These are phyloP conservation scores for Juncus effusus DNA, from an alignment of 176 grass and related monocot species.

Conservation along the genomic window DNA sequence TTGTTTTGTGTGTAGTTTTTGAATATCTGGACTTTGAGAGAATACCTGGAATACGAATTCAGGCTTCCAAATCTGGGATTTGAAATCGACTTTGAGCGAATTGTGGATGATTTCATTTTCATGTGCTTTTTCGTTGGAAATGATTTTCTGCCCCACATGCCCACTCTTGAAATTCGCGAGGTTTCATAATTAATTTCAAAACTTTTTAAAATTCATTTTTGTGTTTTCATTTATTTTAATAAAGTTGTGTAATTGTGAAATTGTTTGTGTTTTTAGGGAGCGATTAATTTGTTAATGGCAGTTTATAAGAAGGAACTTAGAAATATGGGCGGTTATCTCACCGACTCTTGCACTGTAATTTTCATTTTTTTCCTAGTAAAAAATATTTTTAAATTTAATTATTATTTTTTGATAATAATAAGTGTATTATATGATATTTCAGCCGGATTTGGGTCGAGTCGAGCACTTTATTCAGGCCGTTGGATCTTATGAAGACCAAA, in stretches of 20 bases:
- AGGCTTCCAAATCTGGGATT: conserved; percentile 82
- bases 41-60: conserved; percentile 95
- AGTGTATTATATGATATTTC: conserved; percentile 24
- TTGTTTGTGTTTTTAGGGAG: conserved; percentile 51
- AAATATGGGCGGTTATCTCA: conserved; percentile 85
- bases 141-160: conserved; percentile 99
- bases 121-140: conserved; percentile 99
- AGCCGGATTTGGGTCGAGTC: conserved; percentile 81
- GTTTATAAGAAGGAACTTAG: conserved; percentile 93
- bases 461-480: conserved; percentile 99
- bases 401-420: conserved; percentile 2
- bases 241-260: conserved; percentile 10
- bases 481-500: conserved; percentile 80
- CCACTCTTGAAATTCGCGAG: conserved; percentile 96
- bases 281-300: conserved; percentile 98
- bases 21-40: conserved; percentile 97
- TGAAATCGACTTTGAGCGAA: conserved; percentile 85
- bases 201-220: conserved; percentile 17
- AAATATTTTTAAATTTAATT: not conserved
- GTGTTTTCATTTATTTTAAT: not conserved
- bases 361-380: conserved; percentile 25
- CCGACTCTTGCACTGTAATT: conserved; percentile 79
- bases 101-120: conserved; percentile 98
- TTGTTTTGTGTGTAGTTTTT: conserved; percentile 54
- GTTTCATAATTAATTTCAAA: conserved; percentile 49